Conservation (phyloP, 495 filamentous ascomycete genomes). For the Corynascus novoguineensis region DNA sequence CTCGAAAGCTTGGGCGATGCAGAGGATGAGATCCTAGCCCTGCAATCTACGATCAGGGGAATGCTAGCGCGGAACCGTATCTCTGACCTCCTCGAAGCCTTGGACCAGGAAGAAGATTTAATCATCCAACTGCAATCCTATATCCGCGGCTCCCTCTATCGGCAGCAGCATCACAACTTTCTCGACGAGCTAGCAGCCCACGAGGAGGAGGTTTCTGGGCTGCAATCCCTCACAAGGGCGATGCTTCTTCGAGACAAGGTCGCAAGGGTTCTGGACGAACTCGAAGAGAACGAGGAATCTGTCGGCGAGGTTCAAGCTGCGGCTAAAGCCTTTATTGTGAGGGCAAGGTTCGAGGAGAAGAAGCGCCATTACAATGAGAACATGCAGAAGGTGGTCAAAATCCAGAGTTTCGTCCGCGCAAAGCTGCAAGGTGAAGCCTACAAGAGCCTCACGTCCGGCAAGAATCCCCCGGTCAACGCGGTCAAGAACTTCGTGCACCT, state of each 20-base stretch:
- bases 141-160: conserved; percentile 56
- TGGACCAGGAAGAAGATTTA: conserved; percentile 52
- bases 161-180: conserved; percentile 47
- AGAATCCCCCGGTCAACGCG: conserved; percentile 92
- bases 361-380: conserved; percentile 85
- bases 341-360: conserved; percentile 73
- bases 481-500: conserved; percentile 98
- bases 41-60: conserved; percentile 47
- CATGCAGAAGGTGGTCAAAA: conserved; percentile 98
- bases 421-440: conserved; percentile 96
- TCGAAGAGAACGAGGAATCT: conserved; percentile 74
- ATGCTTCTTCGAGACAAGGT: conserved; percentile 70
- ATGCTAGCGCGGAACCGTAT: conserved; percentile 48
- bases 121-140: conserved; percentile 67
- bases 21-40: conserved; percentile 38
- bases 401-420: conserved; percentile 91
- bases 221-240: conserved; percentile 72
- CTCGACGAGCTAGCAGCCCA: conserved; percentile 55
- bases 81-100: conserved; percentile 47
- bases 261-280: conserved; percentile 60
- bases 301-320: conserved; percentile 71
- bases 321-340: conserved; percentile 66
- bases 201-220: conserved; percentile 50
- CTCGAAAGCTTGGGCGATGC: conserved; percentile 38
- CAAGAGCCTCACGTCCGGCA: conserved; percentile 91